These are phyloP conservation scores for Wickerhamomyces ciferrii DNA, from an alignment of 805 yeast genomes.

Conservation along the genomic window DNA sequence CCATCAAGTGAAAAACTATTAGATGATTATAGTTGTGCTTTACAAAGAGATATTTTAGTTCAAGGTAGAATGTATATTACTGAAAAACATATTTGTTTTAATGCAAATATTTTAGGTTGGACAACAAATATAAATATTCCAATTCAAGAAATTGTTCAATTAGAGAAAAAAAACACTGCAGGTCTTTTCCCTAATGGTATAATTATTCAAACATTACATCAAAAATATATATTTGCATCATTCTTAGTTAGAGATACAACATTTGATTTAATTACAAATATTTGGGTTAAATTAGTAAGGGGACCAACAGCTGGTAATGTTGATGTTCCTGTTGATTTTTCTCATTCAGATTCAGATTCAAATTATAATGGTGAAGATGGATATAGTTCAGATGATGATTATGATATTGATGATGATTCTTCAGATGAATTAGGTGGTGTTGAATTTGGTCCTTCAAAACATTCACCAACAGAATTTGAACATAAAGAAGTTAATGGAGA, in stretches of 20 bases:
- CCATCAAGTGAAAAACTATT: conserved; percentile 65
- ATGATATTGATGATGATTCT: conserved; percentile 1
- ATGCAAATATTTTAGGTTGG: conserved; percentile 87
- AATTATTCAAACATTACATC: conserved; percentile 26
- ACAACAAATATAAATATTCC: conserved; percentile 76
- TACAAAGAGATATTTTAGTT: conserved; percentile 77
- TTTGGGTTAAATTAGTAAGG: conserved; percentile 50
- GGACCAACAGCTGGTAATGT: conserved; percentile 10
- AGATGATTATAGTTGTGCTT: conserved; percentile 88
- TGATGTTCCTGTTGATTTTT: conserved; percentile 8
- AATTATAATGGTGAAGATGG: conserved; percentile 13
- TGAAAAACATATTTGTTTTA: conserved; percentile 74
- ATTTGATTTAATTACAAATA: conserved; percentile 44
- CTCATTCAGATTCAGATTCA: neutral
- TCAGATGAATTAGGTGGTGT: conserved; percentile 5
- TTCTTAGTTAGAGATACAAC: conserved; percentile 69
- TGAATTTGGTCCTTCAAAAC: conserved; percentile 35
- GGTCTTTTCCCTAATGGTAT: conserved; percentile 92
- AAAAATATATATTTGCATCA: conserved; percentile 79
- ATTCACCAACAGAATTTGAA: conserved; percentile 40
- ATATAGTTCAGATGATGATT: conserved; percentile 20
- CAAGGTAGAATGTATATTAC: conserved; percentile 87
- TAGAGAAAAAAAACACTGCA: conserved; percentile 81
- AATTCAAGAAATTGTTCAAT: conserved; percentile 61
- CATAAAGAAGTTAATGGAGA: conserved; percentile 45